Evolutionary conservation across 2,329 filamentous ascomycete species (phyloP).

Genomic region (Fusarium nematophilum): DNA sequence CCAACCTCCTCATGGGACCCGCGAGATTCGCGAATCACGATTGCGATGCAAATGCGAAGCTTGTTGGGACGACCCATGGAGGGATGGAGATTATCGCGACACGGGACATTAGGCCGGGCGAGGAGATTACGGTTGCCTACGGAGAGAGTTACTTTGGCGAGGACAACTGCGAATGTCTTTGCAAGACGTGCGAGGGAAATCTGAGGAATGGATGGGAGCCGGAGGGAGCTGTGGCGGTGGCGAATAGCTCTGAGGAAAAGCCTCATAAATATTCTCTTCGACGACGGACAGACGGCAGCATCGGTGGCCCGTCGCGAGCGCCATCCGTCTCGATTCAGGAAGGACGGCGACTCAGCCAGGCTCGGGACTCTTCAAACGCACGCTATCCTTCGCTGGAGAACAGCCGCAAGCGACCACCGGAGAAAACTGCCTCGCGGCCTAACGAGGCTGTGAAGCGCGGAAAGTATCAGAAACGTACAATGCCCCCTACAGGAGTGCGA

Average conservation of each 20-base stretch:
- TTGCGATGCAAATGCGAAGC: constrained; percentile 88
- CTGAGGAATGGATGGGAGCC: constrained; percentile 85
- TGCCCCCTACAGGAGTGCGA: constrained; percentile 56
- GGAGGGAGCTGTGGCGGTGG: constrained; percentile 57
- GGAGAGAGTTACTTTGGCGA: constrained; percentile 96
- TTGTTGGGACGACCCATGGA: constrained; percentile 84
- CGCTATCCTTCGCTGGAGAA: constrained; percentile 44
- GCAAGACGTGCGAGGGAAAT: constrained; percentile 82
- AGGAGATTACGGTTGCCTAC: constrained; percentile 97
- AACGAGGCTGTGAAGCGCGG: too few species aligned
- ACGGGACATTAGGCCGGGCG: constrained; percentile 83
- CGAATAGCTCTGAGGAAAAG: constrained; percentile 59
- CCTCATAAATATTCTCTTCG: constrained; percentile 66
- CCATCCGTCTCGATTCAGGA: constrained; percentile 60
- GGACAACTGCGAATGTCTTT: constrained; percentile 94
- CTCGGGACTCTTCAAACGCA: constrained; percentile 48
- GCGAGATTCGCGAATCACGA: constrained; percentile 98
- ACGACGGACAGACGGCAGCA: constrained; percentile 63
- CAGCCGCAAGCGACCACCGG: constrained; percentile 53
- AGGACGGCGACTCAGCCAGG: constrained; percentile 47
- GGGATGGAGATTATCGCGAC: constrained; percentile 92
- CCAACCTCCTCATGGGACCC: constrained; percentile 92
- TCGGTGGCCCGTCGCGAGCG: constrained; percentile 63
- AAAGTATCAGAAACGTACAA: constrained; percentile 50
- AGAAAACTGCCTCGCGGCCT: too few species aligned